A percentile compares a stretch with the other conserved stretches of the same genome.
Evolutionary conservation across 2,329 filamentous ascomycete genomes (phyloP).

Genomic region (Apiospora hydei): DNA sequence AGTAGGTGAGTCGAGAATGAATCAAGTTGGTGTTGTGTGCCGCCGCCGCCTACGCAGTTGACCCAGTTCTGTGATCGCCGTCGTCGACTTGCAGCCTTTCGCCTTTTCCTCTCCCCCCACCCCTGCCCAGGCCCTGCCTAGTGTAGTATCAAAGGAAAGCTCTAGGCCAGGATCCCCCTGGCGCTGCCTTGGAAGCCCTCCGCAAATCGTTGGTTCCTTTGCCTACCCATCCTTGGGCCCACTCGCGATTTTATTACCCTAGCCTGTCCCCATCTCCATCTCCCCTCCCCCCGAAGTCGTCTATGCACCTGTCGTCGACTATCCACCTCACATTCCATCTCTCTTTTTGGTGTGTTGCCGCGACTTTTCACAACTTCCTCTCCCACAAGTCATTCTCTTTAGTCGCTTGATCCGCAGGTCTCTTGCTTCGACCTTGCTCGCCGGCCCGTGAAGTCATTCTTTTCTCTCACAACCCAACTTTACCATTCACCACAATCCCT

Average conservation of each 20-base stretch:
- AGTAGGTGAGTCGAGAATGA: constrained; percentile 5
- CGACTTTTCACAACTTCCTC: constrained; percentile 13
- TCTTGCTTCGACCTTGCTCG: constrained; percentile 33
- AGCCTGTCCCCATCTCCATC: constrained; percentile 3
- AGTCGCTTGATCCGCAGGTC: constrained; percentile 34
- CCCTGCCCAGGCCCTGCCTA: constrained; percentile 7
- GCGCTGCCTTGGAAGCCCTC: not conserved
- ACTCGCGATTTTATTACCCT: constrained; percentile 15
- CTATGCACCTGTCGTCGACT: constrained; percentile 10
- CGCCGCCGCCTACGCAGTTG: not conserved
- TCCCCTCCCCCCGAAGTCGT: not conserved
- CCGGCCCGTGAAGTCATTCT: constrained; percentile 29
- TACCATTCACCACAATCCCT: constrained; percentile 34
- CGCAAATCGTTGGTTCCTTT: constrained; percentile 13
- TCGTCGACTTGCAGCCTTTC: not conserved
- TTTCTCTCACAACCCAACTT: constrained; percentile 30
- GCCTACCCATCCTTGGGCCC: not conserved
- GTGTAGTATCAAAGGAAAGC: constrained; percentile 20
- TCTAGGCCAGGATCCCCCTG: constrained; percentile 11
- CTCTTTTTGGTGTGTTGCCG: constrained; percentile 23
- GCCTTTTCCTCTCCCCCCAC: not conserved
- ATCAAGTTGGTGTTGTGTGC: not conserved
- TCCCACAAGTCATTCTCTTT: constrained; percentile 31
- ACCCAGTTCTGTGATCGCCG: not conserved
- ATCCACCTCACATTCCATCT: constrained; percentile 19